Evolutionary conservation across 805 yeast genomes (phyloP).

Genomic region (Pichia eremophila): DNA sequence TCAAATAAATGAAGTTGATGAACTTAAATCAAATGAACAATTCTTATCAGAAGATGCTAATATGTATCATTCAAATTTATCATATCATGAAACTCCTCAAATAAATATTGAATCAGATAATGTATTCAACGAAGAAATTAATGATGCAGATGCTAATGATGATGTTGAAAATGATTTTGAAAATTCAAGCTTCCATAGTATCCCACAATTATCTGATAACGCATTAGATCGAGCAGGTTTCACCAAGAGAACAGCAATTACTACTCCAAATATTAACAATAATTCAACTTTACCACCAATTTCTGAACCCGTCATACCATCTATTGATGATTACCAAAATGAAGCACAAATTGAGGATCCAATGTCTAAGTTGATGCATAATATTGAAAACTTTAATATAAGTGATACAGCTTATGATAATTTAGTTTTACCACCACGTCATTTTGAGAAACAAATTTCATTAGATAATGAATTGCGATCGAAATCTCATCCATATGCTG

Average conservation of each 20-base stretch:
- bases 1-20: background rate
- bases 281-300: background rate
- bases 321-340: no score
- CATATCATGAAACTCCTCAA: background rate
- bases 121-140: background rate
- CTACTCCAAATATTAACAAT: slow-evolving; percentile 10
- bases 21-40: background rate
- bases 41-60: background rate
- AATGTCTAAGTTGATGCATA: background rate
- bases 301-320: background rate
- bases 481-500: background rate
- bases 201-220: background rate
- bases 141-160: background rate
- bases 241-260: slow-evolving; percentile 15
- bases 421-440: slow-evolving; percentile 2
- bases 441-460: background rate
- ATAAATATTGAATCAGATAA: background rate
- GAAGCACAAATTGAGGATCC: background rate
- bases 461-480: background rate
- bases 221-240: slow-evolving; percentile 9
- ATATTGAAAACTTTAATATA: background rate
- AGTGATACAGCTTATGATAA: background rate
- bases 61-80: background rate
- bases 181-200: background rate
- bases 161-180: background rate